These are phyloP conservation scores for Rhizomucor miehei DNA, from an alignment of 371 early-diverging fungal species.

Conservation along the genomic window DNA sequence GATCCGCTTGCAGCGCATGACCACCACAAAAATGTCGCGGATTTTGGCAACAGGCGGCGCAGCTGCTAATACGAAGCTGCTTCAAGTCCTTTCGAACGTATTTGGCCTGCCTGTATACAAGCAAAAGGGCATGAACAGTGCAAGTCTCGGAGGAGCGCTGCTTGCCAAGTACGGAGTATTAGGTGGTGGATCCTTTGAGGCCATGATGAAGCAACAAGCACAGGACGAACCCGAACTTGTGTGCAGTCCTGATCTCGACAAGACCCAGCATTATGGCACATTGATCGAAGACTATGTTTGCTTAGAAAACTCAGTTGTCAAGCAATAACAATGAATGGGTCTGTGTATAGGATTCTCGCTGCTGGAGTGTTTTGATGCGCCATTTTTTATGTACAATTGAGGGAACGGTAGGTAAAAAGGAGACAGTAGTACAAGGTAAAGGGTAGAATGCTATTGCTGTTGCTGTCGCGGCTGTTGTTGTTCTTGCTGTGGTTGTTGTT, in stretches of 20 bases:
- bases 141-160: slow-evolving; percentile 46
- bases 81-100: slow-evolving; percentile 66
- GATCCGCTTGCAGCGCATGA: slow-evolving; percentile 39
- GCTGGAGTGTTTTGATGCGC: too few relatives aligned
- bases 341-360: too few relatives aligned
- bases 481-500: slow-evolving; percentile 1
- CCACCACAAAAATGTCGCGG: slow-evolving; percentile 31
- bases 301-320: slow-evolving; percentile 12
- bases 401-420: too few relatives aligned
- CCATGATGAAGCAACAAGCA: slow-evolving; percentile 31
- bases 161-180: slow-evolving; percentile 36
- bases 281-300: slow-evolving; percentile 7
- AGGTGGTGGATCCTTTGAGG: slow-evolving; percentile 20
- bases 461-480: background rate
- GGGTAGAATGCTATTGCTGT: background rate
- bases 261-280: slow-evolving; percentile 12
- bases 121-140: slow-evolving; percentile 44
- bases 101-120: slow-evolving; percentile 67
- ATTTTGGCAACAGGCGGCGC: slow-evolving; percentile 80
- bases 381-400: too few relatives aligned
- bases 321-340: slow-evolving; percentile 3
- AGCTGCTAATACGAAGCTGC: slow-evolving; percentile 54
- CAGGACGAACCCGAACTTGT: slow-evolving; percentile 24
- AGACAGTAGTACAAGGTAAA: too few relatives aligned
- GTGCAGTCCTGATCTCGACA: slow-evolving; percentile 20